Conservation (phyloP, 106 monocot species). For the Dioscorea zingiberensis region DNA sequence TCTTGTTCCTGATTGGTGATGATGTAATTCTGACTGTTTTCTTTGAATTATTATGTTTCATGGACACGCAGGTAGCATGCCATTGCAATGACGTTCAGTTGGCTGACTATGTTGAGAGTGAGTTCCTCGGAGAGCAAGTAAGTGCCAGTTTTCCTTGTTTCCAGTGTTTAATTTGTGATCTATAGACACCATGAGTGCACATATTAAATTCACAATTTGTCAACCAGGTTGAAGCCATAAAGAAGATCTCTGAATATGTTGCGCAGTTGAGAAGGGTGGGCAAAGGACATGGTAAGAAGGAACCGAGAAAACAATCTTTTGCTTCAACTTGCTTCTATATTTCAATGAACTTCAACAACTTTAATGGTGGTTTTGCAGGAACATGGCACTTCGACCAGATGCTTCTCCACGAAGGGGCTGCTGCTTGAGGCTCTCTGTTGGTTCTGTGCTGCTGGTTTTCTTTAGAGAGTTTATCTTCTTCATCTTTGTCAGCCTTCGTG, state of each 20-base stretch:
- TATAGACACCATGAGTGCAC: no score
- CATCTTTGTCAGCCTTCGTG: no score
- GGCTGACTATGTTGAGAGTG: constrained; percentile 64
- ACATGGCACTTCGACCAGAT: constrained; percentile 95
- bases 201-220: no score
- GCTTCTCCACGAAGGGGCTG: constrained; percentile 55
- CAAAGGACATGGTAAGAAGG: constrained; percentile 79
- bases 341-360: no score
- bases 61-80: constrained; percentile 30
- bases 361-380: constrained; percentile 22
- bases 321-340: no score
- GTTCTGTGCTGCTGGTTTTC: no score
- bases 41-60: neutral
- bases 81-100: constrained; percentile 59
- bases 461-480: no score
- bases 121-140: constrained; percentile 88
- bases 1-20: neutral
- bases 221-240: constrained; percentile 80
- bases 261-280: constrained; percentile 90
- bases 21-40: no score
- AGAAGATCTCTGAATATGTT: constrained; percentile 91
- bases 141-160: neutral
- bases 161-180: no score
- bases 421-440: neutral
- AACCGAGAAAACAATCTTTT: neutral